Evolutionary conservation across 164 flowering plant genomes (phyloP).

Genomic region (Vitis rotundifolia): DNA sequence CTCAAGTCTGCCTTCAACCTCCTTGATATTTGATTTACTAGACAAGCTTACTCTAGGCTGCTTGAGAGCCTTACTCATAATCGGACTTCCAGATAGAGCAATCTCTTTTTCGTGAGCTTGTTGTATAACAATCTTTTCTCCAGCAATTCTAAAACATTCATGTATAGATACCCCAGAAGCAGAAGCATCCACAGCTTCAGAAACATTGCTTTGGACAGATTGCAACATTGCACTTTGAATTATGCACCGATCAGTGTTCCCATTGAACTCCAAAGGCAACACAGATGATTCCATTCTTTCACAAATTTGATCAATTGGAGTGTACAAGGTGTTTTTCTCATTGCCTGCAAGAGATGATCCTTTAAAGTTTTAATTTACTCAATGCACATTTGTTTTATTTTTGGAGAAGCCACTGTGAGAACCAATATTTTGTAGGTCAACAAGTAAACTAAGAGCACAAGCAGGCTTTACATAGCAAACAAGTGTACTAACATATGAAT

Average conservation of each 20-base stretch:
- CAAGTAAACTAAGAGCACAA: too few relatives aligned
- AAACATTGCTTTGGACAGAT: slow-evolving; percentile 14
- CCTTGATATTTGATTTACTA: slow-evolving; percentile 25
- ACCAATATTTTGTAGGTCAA: too few relatives aligned
- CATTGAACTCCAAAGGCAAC: slow-evolving; percentile 23
- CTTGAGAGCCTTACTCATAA: slow-evolving; percentile 14
- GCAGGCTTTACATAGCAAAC: too few relatives aligned
- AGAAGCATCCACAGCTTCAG: slow-evolving; percentile 28
- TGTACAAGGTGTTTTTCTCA: neutral
- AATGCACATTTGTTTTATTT: too few relatives aligned
- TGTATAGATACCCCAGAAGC: slow-evolving; percentile 10
- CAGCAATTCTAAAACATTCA: slow-evolving; percentile 26
- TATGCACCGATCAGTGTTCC: slow-evolving; percentile 2
- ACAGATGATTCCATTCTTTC: slow-evolving; percentile 19
- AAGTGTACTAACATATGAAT: too few relatives aligned
- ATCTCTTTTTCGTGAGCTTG: slow-evolving; percentile 29
- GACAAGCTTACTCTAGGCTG: slow-evolving; percentile 28
- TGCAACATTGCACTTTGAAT: slow-evolving; percentile 16
- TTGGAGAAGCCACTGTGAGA: too few relatives aligned
- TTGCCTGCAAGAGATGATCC: too few relatives aligned
- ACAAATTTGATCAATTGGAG: slow-evolving; percentile 18
- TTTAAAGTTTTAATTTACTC: too few relatives aligned
- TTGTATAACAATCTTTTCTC: slow-evolving; percentile 19
- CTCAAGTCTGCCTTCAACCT: slow-evolving; percentile 22
- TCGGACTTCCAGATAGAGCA: slow-evolving; percentile 25